Percentiles rank a stretch among this genome's conserved stretches.
Conservation (phyloP, 2,329 filamentous ascomycete species). For the Mollisiaceae sp. region DNA sequence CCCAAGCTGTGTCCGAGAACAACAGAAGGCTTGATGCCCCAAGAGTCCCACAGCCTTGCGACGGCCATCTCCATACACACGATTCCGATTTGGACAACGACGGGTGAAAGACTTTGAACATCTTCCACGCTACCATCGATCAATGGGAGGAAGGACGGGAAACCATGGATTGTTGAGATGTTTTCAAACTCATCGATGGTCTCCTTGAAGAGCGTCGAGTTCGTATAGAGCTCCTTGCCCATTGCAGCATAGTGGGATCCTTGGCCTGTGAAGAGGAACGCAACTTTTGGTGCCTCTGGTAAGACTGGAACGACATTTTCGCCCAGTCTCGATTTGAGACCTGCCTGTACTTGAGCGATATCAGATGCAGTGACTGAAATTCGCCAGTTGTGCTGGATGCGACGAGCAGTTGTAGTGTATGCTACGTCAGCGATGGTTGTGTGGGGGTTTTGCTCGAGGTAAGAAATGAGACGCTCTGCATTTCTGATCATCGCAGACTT, state of each 20-base stretch:
- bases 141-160: constrained; percentile 40
- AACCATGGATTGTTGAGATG: constrained; percentile 29
- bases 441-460: constrained; percentile 34
- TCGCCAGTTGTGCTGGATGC: constrained; percentile 64
- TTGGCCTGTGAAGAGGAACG: constrained; percentile 42
- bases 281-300: constrained; percentile 19
- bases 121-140: constrained; percentile 50
- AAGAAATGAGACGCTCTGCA: constrained; percentile 33
- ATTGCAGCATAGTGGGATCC: constrained; percentile 46
- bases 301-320: constrained; percentile 43
- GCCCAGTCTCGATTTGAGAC: constrained; percentile 56
- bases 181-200: constrained; percentile 30
- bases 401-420: constrained; percentile 49
- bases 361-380: constrained; percentile 53
- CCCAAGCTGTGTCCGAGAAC: constrained; percentile 69
- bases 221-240: constrained; percentile 31
- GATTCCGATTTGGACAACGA: constrained; percentile 58
- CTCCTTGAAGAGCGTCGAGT: constrained; percentile 45
- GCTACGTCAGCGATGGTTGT: constrained; percentile 37
- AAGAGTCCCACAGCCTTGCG: constrained; percentile 58
- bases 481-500: constrained; percentile 37
- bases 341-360: constrained; percentile 51
- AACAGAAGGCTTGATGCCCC: constrained; percentile 59
- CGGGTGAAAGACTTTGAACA: constrained; percentile 52
- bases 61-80: constrained; percentile 60